Conservation (phyloP, 1,139 yeast genomes). For the Kurtzmaniella quercitrusa region DNA sequence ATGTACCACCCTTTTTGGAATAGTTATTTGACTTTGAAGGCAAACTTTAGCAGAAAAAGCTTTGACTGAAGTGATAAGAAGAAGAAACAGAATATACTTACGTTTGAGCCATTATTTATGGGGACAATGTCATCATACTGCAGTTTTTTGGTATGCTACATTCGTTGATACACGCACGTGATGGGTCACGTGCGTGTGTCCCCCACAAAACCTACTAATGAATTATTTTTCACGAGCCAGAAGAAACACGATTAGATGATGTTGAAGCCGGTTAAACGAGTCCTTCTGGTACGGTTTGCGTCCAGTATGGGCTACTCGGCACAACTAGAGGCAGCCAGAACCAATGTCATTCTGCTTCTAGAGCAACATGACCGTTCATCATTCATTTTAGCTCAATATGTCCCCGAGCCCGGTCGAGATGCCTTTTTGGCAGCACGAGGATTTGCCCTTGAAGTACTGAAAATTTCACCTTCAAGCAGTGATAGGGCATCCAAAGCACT, state of each 20-base stretch:
- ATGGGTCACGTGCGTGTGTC: neutral
- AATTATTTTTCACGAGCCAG: no score
- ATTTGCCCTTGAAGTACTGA: conserved; percentile 64
- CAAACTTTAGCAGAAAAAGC: no score
- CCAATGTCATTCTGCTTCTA: conserved; percentile 37
- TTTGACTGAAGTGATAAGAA: no score
- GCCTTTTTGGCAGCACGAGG: conserved; percentile 67
- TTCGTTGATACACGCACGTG: neutral
- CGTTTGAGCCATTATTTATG: no score
- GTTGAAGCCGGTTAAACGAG: neutral
- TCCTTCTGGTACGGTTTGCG: neutral
- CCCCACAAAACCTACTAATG: no score
- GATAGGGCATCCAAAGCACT: conserved; percentile 32
- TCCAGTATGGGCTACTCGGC: conserved; percentile 11
- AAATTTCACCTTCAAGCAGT: conserved; percentile 38
- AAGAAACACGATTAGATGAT: no score
- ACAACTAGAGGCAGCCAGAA: conserved; percentile 34
- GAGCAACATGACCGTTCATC: conserved; percentile 61
- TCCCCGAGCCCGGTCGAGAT: conserved; percentile 64
- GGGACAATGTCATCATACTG: no score
- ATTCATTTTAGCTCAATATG: conserved; percentile 60
- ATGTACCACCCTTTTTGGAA: no score
- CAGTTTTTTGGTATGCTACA: neutral
- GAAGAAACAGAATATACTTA: no score
- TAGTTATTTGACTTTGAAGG: no score